These are phyloP conservation scores for Magnaporthales sp. DNA, from an alignment of 2,329 filamentous ascomycete genomes.

Conservation along the genomic window DNA sequence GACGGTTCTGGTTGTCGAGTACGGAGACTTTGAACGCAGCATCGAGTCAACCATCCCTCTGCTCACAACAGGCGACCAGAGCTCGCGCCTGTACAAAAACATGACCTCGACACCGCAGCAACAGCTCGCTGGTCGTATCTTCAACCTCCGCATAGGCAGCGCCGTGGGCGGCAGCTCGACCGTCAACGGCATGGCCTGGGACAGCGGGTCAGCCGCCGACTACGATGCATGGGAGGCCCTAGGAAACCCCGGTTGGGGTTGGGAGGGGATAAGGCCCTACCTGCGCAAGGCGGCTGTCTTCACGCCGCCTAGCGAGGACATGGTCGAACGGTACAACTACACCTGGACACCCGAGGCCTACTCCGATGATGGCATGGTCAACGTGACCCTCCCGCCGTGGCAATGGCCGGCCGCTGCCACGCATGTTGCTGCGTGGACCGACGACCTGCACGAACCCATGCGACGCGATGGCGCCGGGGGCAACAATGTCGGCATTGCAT, in stretches of 20 bases:
- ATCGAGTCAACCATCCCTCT: conserved; percentile 2
- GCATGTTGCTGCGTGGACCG: conserved; percentile 3
- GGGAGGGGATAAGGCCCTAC: conserved; percentile 21
- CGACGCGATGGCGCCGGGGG: conserved; percentile 15
- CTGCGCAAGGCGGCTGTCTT: conserved; percentile 11
- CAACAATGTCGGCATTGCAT: conserved; percentile 23
- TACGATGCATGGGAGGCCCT: conserved; percentile 46
- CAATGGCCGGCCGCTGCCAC: conserved; percentile 6
- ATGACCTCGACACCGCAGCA: conserved; percentile 19
- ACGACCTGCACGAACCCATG: conserved; percentile 3
- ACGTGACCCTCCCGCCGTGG: conserved; percentile 8
- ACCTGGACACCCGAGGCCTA: conserved; percentile 5
- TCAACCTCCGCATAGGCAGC: conserved; percentile 23
- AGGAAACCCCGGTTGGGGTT: conserved; percentile 49
- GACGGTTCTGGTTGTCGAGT: conserved; percentile 17
- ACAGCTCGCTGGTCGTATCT: conserved; percentile 26
- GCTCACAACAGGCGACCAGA: neutral
- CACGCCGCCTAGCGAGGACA: neutral
- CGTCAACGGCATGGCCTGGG: conserved; percentile 48
- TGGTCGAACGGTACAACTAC: conserved; percentile 4
- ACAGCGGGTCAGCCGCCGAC: conserved; percentile 32
- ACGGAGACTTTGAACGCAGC: conserved; percentile 14
- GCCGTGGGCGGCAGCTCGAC: conserved; percentile 53
- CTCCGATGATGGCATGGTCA: conserved; percentile 1
- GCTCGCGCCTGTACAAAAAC: conserved; percentile 1